Evolutionary conservation across 352 stramenopile genomes (phyloP), one percentile per base, ranked within the genome.

Genomic region (Thraustotheca clavata): DNA sequence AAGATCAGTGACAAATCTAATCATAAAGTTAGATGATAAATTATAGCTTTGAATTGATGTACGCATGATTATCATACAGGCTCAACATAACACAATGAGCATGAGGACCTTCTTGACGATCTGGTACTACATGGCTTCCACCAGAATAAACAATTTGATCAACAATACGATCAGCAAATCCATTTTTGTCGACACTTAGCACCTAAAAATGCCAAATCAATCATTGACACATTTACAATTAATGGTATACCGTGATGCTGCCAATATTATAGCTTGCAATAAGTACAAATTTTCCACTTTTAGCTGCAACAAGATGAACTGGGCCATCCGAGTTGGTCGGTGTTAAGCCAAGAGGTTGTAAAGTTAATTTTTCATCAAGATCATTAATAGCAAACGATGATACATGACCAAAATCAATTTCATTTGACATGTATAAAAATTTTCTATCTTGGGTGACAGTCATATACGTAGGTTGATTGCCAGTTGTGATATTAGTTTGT

Each of bases 1-100:
- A n/a, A 65, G 29, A 33, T 65, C 57, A 20, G 57, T 65, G n/a
- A 65, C 52, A 16, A 47, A 61, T 8, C 52, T 61, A 61, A 20
- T 36, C 48, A n/a, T 46, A 3, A 29, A n/a, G 20, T 24, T 52
- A 1, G 34, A n/a, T 1, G 46, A 52, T 46, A 18, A 46, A n/a
- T n/a, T n/a, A n/a, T n/a, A n/a, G n/a, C n/a, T n/a, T n/a, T n/a
- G n/a, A n/a, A n/a, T n/a, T 14, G 22, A 49, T 32, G 57, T 55
- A 65, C 36, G 46, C 38, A 20, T 27, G 57, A 18, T n/a, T 11
- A 46, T 52, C 47, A 46, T 54, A 20, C n/a, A 31, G 24, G 40
- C 18, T 65, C 36, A 65, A 34, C n/a, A 46, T 35, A 4, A 65
- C 57, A 46, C 39, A 65, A 26, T 65, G 57, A 0, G 36, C 57